Percentiles rank a stretch among this genome's conserved stretches.
Evolutionary conservation across 768 basidiomycete species (phyloP).

Genomic region (Daedaleopsis sinensis): DNA sequence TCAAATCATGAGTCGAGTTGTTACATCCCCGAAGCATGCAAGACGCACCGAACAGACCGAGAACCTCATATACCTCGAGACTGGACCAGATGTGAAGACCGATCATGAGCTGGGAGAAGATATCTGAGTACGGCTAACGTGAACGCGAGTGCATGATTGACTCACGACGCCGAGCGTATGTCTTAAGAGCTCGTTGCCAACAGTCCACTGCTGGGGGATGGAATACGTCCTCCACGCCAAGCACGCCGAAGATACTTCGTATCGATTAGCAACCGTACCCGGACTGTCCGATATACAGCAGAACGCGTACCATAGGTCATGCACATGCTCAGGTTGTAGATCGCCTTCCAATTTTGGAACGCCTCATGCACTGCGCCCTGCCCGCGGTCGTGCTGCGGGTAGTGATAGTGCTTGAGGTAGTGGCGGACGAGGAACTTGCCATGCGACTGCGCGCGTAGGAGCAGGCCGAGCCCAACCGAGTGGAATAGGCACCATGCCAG

Average conservation of each 20-base stretch:
- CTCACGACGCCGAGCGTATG: conserved; percentile 88
- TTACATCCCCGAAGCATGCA: background rate
- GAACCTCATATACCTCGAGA: conserved; percentile 86
- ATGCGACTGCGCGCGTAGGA: conserved; percentile 83
- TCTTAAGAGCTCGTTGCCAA: conserved; percentile 83
- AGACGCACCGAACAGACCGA: conserved; percentile 84
- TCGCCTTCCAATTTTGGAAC: conserved; percentile 91
- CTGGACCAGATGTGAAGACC: conserved; percentile 92
- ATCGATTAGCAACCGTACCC: background rate
- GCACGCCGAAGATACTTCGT: conserved; percentile 77
- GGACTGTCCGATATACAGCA: background rate
- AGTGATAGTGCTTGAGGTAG: conserved; percentile 93
- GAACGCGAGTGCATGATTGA: conserved; percentile 15
- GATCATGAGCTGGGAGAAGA: conserved; percentile 48
- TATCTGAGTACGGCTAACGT: background rate
- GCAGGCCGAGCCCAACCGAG: conserved; percentile 81
- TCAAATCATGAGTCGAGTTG: background rate
- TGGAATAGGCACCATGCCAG: conserved; percentile 87
- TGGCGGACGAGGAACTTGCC: conserved; percentile 91
- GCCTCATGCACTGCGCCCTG: conserved; percentile 89
- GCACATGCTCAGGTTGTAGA: conserved; percentile 90
- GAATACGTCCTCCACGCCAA: conserved; percentile 91
- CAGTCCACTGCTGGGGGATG: conserved; percentile 81
- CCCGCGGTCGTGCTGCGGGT: conserved; percentile 67
- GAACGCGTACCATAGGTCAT: conserved; percentile 83